phyloP scores from a whole-genome alignment of 2,329 filamentous ascomycete species.

The Septoria linicola region DNA sequence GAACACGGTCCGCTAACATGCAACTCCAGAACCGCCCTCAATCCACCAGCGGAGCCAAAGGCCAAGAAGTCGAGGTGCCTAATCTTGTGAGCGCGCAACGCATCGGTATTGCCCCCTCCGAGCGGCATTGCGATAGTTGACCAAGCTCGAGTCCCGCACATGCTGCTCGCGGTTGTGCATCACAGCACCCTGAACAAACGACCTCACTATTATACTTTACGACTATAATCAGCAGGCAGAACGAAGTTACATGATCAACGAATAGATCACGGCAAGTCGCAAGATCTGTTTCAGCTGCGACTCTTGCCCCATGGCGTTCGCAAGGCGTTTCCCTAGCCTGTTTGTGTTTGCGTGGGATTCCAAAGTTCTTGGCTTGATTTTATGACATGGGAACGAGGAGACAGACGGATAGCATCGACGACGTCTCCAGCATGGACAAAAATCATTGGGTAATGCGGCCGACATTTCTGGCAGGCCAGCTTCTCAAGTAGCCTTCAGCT shows the following conservation, averaged over 20 bases:
- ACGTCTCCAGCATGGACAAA: too few relatives aligned
- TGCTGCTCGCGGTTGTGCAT: too few relatives aligned
- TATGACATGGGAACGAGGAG: too few relatives aligned
- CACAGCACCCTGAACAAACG: too few relatives aligned
- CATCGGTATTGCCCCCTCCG: background rate
- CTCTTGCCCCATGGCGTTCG: conserved; percentile 9
- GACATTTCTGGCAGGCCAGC: too few relatives aligned
- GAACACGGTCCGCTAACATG: too few relatives aligned
- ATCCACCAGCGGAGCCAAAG: conserved; percentile 61
- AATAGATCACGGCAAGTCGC: conserved; percentile 11
- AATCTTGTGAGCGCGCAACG: conserved; percentile 54
- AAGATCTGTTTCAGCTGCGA: conserved; percentile 12
- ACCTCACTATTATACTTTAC: background rate
- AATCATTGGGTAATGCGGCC: too few relatives aligned
- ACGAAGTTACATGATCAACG: conserved; percentile 5
- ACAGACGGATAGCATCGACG: too few relatives aligned
- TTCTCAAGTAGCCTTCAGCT: too few relatives aligned
- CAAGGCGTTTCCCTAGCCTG: background rate
- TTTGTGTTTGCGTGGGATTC: conserved; percentile 3
- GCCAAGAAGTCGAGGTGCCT: conserved; percentile 67
- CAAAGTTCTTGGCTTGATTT: background rate
- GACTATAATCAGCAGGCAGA: conserved; percentile 10
- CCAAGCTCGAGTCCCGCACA: conserved; percentile 13
- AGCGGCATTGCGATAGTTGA: too few relatives aligned
- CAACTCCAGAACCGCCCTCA: conserved; percentile 66